Conservation (phyloP, 352 stramenopile species). For the Pythium monospermum region DNA sequence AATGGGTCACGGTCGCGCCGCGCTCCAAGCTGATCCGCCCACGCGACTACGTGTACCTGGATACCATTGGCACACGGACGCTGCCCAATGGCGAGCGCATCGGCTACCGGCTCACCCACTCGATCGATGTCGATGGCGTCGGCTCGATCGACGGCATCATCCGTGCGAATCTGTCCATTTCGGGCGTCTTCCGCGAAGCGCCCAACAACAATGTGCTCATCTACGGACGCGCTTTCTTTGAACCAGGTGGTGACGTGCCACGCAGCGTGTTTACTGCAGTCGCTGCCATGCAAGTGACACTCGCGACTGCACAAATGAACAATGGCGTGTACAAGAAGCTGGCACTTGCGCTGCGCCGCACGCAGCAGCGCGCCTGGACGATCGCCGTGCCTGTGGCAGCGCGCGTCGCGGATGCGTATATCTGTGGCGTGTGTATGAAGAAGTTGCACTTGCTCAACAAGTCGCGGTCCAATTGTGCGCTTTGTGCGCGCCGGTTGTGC, state of each 20-base stretch:
- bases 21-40: constrained; percentile 24
- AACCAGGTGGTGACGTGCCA: constrained; percentile 30
- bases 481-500: constrained; percentile 8
- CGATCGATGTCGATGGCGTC: constrained; percentile 21
- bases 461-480: constrained; percentile 9
- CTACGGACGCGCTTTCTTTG: constrained; percentile 29
- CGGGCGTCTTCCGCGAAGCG: constrained; percentile 31
- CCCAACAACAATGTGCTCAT: constrained; percentile 27
- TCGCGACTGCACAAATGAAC: not conserved
- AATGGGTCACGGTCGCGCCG: constrained; percentile 20
- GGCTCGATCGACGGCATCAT: constrained; percentile 8
- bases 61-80: constrained; percentile 30
- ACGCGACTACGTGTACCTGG: constrained; percentile 44
- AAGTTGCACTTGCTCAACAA: constrained; percentile 7
- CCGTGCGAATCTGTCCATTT: constrained; percentile 37
- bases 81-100: constrained; percentile 34
- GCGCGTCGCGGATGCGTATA: not conserved
- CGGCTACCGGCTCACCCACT: constrained; percentile 48
- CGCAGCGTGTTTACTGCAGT: constrained; percentile 15
- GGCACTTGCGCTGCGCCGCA: constrained; percentile 2
- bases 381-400: constrained; percentile 3
- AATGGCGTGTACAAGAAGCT: constrained; percentile 10
- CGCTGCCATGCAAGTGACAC: not conserved
- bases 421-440: constrained; percentile 10
- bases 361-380: not conserved